phyloP scores from a whole-genome alignment of 805 yeast species.

The Saccharomycodes ludwigii region DNA sequence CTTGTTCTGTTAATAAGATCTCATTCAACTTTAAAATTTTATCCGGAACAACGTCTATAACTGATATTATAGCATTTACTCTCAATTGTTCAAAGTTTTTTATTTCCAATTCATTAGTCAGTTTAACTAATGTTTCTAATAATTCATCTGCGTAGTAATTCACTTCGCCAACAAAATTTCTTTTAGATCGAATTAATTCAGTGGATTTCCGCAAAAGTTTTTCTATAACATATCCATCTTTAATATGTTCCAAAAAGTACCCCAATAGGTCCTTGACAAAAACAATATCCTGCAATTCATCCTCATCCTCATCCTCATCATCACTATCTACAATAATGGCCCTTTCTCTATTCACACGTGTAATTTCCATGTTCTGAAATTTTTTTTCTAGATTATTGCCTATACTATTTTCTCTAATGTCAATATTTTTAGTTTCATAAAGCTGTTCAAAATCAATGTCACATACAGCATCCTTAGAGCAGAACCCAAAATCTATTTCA shows the following conservation, averaged over 20 bases:
- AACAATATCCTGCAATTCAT: slow-evolving; percentile 46
- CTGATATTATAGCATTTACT: slow-evolving; percentile 52
- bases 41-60: slow-evolving; percentile 42
- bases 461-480: too few relatives aligned
- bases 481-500: too few relatives aligned
- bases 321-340: slow-evolving; percentile 18
- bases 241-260: slow-evolving; percentile 32
- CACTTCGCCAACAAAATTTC: slow-evolving; percentile 47
- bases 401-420: slow-evolving; percentile 4
- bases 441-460: slow-evolving; percentile 4
- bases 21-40: slow-evolving; percentile 23
- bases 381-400: not conserved
- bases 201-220: slow-evolving; percentile 29
- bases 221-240: slow-evolving; percentile 29
- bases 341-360: not conserved
- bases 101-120: slow-evolving; percentile 46
- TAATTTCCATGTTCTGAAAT: not conserved
- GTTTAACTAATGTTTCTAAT: slow-evolving; percentile 35
- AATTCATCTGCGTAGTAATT: slow-evolving; percentile 44
- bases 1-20: slow-evolving; percentile 34
- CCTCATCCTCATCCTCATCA: slow-evolving; percentile 21
- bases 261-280: slow-evolving; percentile 62
- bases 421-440: slow-evolving; percentile 2
- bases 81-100: slow-evolving; percentile 50
- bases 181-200: slow-evolving; percentile 52